Evolutionary conservation across 208 protist species (phyloP).

Genomic region (Crithidia bombi): DNA sequence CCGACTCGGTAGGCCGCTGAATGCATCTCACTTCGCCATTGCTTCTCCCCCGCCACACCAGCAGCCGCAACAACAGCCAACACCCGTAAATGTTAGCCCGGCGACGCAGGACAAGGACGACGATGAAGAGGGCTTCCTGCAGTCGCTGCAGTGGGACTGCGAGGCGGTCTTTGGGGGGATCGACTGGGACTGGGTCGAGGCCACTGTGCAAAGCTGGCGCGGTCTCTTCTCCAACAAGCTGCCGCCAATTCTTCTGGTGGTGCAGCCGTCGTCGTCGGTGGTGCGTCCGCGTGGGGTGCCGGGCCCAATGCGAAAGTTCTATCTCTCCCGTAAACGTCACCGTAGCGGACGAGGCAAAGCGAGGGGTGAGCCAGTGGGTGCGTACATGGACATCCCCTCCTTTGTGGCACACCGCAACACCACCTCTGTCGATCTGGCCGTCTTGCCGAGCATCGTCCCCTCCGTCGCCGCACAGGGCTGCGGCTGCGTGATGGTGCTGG

Average conservation of each 20-base stretch:
- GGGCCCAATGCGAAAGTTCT: constrained; percentile 23
- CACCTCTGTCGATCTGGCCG: constrained; percentile 40
- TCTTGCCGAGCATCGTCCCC: constrained; percentile 67
- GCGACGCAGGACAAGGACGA: constrained; percentile 19
- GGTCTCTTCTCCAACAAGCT: constrained; percentile 43
- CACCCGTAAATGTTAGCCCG: too few relatives aligned
- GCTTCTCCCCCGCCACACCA: not conserved
- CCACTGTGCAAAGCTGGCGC: constrained; percentile 51
- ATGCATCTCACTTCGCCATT: constrained; percentile 9
- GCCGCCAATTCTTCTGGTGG: constrained; percentile 54
- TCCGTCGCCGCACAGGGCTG: constrained; percentile 34
- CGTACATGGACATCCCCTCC: constrained; percentile 73
- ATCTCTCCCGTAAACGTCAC: constrained; percentile 24
- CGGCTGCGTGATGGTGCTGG: constrained; percentile 73
- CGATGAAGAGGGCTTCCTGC: constrained; percentile 23
- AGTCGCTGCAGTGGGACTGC: constrained; percentile 54
- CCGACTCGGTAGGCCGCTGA: constrained; percentile 13
- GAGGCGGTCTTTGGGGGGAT: constrained; percentile 68
- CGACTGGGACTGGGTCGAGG: constrained; percentile 87
- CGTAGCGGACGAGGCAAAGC: not conserved
- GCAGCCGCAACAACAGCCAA: not conserved
- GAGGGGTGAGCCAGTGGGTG: not conserved
- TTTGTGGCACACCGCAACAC: constrained; percentile 61
- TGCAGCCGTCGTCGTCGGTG: constrained; percentile 57
- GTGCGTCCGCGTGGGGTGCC: constrained; percentile 12